Conservation (phyloP, 805 yeast genomes). For the Yarrowia alimentaria region DNA sequence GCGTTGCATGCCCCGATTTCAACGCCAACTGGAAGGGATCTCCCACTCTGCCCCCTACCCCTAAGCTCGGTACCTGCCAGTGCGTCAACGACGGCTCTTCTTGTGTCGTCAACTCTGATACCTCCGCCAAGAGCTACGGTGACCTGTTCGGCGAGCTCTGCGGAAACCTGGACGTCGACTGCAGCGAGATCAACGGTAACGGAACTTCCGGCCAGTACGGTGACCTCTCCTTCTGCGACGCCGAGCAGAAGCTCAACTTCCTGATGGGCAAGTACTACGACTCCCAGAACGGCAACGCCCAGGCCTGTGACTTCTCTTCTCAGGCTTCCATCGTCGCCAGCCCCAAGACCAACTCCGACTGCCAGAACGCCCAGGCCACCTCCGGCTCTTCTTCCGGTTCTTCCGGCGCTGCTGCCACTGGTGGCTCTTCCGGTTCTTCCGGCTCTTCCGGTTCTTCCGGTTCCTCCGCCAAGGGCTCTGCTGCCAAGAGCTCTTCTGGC, state of each 20-base stretch:
- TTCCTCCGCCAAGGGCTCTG: not conserved
- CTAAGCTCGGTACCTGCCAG: constrained; percentile 61
- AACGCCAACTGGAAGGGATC: constrained; percentile 65
- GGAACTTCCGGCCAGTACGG: constrained; percentile 70
- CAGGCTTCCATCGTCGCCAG: constrained; percentile 55
- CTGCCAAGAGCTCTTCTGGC: constrained; percentile 2
- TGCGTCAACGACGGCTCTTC: constrained; percentile 53
- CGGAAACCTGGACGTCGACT: constrained; percentile 48
- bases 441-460: constrained; percentile 34
- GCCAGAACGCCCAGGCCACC: constrained; percentile 41
- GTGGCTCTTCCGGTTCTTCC: constrained; percentile 34
- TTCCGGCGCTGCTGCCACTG: constrained; percentile 30
- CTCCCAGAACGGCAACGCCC: constrained; percentile 44
- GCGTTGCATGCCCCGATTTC: constrained; percentile 50
- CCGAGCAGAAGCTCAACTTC: constrained; percentile 66
- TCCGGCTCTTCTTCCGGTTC: constrained; percentile 49
- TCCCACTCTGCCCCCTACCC: constrained; percentile 72
- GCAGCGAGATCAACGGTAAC: constrained; percentile 60
- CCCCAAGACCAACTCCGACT: constrained; percentile 48
- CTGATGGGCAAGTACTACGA: constrained; percentile 63
- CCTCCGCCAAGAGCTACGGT: constrained; percentile 55
- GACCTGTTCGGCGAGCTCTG: constrained; percentile 61
- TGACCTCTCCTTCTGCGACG: constrained; percentile 67
- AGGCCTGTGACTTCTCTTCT: constrained; percentile 73
- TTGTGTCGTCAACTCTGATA: constrained; percentile 60